phyloP scores from a whole-genome alignment of 768 basidiomycete genomes.

The Leccinum variicolor region DNA sequence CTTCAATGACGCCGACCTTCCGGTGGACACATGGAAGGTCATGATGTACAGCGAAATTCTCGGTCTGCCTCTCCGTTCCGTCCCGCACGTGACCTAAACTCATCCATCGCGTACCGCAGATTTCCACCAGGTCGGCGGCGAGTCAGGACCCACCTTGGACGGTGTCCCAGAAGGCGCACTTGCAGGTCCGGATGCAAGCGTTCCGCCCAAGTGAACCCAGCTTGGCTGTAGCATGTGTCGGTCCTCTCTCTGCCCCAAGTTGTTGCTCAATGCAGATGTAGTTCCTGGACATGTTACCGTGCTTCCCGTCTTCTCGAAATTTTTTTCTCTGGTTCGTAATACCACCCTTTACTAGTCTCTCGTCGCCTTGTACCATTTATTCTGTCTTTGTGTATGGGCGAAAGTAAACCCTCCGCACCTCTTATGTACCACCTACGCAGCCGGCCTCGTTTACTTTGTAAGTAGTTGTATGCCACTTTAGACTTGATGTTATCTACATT shows the following conservation, averaged over 20 bases:
- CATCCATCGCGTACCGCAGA: slow-evolving; percentile 39
- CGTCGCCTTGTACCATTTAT: slow-evolving; percentile 8
- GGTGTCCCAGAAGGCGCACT: slow-evolving; percentile 60
- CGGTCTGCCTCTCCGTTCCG: slow-evolving; percentile 48
- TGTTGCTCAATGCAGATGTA: not conserved
- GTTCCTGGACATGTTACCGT: slow-evolving; percentile 16
- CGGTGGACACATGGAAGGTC: slow-evolving; percentile 99
- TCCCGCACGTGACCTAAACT: not conserved
- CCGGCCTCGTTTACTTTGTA: not conserved
- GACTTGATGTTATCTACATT: not conserved
- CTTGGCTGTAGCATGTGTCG: slow-evolving; percentile 11
- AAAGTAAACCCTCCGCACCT: slow-evolving; percentile 9
- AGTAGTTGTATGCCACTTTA: not conserved
- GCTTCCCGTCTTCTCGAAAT: slow-evolving; percentile 8
- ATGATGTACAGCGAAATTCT: slow-evolving; percentile 99
- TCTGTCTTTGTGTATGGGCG: slow-evolving; percentile 1
- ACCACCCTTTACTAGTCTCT: not conserved
- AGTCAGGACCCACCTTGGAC: slow-evolving; percentile 33
- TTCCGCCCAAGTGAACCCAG: slow-evolving; percentile 12
- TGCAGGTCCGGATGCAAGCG: slow-evolving; percentile 51
- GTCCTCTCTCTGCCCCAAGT: not conserved
- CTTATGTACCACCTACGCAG: slow-evolving; percentile 14
- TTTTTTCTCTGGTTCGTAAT: slow-evolving; percentile 12
- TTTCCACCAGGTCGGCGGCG: slow-evolving; percentile 75
- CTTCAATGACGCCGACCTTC: slow-evolving; percentile 98